phyloP scores from a whole-genome alignment of 495 filamentous ascomycete species.

The Talaromyces stipitatus region DNA sequence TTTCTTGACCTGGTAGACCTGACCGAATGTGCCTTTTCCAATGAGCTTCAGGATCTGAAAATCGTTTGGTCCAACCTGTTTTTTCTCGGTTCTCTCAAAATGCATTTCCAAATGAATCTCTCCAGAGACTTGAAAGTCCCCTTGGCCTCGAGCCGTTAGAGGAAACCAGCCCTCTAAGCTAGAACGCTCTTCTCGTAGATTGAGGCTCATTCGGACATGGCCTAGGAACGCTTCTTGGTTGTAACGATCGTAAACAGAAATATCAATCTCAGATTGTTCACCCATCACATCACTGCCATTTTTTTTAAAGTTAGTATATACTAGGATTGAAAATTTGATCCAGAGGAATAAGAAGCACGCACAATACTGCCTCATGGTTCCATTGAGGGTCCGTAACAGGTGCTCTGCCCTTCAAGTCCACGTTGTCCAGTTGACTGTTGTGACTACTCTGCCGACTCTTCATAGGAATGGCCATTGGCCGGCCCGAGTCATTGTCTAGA shows the following conservation, averaged over 20 bases:
- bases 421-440: constrained; percentile 68
- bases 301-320: not conserved
- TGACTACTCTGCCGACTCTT: constrained; percentile 90
- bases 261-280: constrained; percentile 82
- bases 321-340: not conserved
- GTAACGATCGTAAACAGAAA: constrained; percentile 86
- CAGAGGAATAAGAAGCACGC: constrained; percentile 28
- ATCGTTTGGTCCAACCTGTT: constrained; percentile 91
- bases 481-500: constrained; percentile 66
- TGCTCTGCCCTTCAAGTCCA: constrained; percentile 55
- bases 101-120: constrained; percentile 81
- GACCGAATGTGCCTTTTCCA: constrained; percentile 97
- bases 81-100: constrained; percentile 86
- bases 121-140: constrained; percentile 70
- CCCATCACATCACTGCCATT: constrained; percentile 82
- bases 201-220: constrained; percentile 71
- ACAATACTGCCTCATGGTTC: constrained; percentile 96
- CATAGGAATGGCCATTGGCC: constrained; percentile 93
- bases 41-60: constrained; percentile 95
- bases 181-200: constrained; percentile 57
- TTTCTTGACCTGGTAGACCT: constrained; percentile 98
- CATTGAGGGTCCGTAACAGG: constrained; percentile 85
- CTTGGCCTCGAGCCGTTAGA: constrained; percentile 57
- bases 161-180: constrained; percentile 79
- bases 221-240: constrained; percentile 87